Conservation (phyloP, 2,329 filamentous ascomycete genomes). For the Cercospora sp. region DNA sequence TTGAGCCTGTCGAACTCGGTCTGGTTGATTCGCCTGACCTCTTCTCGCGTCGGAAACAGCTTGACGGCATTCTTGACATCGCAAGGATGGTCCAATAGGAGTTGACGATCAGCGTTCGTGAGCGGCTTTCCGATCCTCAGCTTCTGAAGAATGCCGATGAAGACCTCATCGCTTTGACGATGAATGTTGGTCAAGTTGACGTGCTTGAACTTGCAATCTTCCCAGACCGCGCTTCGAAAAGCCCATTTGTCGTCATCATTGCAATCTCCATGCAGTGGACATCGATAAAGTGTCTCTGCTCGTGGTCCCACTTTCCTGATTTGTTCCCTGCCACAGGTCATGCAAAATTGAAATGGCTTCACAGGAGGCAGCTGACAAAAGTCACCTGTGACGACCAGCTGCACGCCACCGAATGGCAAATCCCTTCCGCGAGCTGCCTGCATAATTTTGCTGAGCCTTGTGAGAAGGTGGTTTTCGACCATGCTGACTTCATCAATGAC, state of each 20-base stretch:
- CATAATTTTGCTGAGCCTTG: slow-evolving; percentile 43
- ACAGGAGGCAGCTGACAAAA: slow-evolving; percentile 63
- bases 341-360: slow-evolving; percentile 56
- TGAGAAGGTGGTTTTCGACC: slow-evolving; percentile 58
- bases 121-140: slow-evolving; percentile 52
- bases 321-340: slow-evolving; percentile 46
- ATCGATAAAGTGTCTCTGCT: slow-evolving; percentile 36
- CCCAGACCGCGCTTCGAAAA: slow-evolving; percentile 59
- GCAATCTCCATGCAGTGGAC: slow-evolving; percentile 42
- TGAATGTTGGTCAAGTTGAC: slow-evolving; percentile 58
- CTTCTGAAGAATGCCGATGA: slow-evolving; percentile 58
- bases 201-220: slow-evolving; percentile 54
- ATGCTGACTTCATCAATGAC: slow-evolving; percentile 68
- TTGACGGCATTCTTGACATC: slow-evolving; percentile 37
- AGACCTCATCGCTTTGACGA: slow-evolving; percentile 56
- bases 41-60: slow-evolving; percentile 30
- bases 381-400: slow-evolving; percentile 51
- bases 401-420: slow-evolving; percentile 38
- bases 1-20: slow-evolving; percentile 18
- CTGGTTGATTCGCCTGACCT: slow-evolving; percentile 25
- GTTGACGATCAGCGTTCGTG: slow-evolving; percentile 39
- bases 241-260: slow-evolving; percentile 60
- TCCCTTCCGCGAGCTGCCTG: slow-evolving; percentile 14
- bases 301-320: slow-evolving; percentile 31
- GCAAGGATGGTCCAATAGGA: slow-evolving; percentile 48